phyloP scores from a whole-genome alignment of 2,329 filamentous ascomycete species.

The Samsoniella hepiali region DNA sequence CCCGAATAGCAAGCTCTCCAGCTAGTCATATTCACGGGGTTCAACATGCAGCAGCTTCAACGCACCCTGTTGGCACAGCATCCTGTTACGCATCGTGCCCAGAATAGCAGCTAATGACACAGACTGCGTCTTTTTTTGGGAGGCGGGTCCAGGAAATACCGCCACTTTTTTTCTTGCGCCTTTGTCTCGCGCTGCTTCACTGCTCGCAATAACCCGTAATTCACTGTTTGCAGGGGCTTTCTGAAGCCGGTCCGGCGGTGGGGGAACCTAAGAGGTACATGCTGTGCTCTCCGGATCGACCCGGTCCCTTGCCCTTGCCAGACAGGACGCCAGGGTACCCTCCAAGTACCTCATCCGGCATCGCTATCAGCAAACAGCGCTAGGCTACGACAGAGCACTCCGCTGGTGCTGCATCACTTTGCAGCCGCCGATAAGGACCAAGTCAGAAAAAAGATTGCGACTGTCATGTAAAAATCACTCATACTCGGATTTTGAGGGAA shows the following conservation, averaged over 20 bases:
- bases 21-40: constrained; percentile 4
- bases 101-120: not conserved
- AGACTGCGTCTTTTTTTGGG: constrained; percentile 1
- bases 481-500: not conserved
- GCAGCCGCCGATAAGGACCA: constrained; percentile 17
- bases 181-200: not conserved
- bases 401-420: constrained; percentile 3
- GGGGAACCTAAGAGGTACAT: not conserved
- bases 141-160: constrained; percentile 3
- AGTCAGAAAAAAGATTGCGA: not conserved
- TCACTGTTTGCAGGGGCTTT: not conserved
- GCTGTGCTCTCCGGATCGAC: not conserved
- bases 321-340: not conserved
- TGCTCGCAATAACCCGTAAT: not conserved
- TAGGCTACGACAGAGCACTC: constrained; percentile 13
- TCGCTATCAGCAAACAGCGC: constrained; percentile 4
- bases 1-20: constrained; percentile 10
- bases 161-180: constrained; percentile 1
- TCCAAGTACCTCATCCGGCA: not conserved
- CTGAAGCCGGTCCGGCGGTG: not conserved
- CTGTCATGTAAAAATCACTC: constrained; percentile 6
- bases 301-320: not conserved
- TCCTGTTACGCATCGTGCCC: not conserved
- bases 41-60: constrained; percentile 10
- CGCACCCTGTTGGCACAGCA: constrained; percentile 10